phyloP scores from a whole-genome alignment of 139 green algal species.

The Marvania coccoides region DNA sequence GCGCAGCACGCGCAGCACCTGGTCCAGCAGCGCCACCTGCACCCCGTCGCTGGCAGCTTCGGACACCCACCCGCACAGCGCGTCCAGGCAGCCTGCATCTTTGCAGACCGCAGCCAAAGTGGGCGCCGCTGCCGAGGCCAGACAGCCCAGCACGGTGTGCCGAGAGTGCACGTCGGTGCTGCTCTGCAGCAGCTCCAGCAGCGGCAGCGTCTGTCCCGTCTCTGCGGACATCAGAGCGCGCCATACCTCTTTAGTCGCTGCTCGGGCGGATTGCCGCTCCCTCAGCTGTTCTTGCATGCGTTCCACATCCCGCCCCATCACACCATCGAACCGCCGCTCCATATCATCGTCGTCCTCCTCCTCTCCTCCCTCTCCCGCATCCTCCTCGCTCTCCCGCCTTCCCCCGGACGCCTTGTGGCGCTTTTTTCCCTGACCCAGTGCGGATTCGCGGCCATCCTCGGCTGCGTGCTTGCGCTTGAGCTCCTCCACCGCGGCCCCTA shows the following conservation, averaged over 20 bases:
- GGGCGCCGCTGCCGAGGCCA: not conserved
- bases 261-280: slow-evolving; percentile 1
- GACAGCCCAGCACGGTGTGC: not conserved
- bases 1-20: slow-evolving; percentile 11
- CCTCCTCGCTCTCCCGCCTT: not conserved
- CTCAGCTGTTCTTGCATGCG: slow-evolving; percentile 1
- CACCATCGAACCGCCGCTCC: not conserved
- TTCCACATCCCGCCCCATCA: slow-evolving; percentile 13
- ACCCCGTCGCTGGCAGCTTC: not conserved
- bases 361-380: not conserved
- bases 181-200: slow-evolving; percentile 8
- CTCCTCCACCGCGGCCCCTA: not conserved
- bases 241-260: slow-evolving; percentile 16
- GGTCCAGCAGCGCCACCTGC: not conserved
- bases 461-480: not conserved
- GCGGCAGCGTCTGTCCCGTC: slow-evolving; percentile 3
- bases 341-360: slow-evolving; percentile 2
- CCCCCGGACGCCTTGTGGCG: not conserved
- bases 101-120: not conserved
- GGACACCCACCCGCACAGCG: slow-evolving; percentile 16
- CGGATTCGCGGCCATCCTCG: not conserved
- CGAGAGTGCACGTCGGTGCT: not conserved
- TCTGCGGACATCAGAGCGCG: slow-evolving; percentile 11
- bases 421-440: not conserved
- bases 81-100: not conserved